Evolutionary conservation across 805 yeast species (phyloP).

Genomic region (Candida sphagnicola): DNA sequence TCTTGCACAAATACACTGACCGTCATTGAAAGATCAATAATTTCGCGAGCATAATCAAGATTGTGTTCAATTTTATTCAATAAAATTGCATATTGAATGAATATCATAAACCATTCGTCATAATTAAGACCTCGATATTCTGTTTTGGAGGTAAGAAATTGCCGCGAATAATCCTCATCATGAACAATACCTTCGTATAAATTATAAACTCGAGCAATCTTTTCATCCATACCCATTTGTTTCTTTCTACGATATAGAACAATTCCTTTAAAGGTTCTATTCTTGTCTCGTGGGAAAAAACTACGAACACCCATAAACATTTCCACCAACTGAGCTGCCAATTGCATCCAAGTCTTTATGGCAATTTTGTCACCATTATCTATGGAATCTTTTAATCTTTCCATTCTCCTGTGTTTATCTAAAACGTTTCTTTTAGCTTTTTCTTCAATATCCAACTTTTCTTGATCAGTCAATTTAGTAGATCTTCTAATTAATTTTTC

Average conservation of each 20-base stretch:
- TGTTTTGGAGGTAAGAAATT: slow-evolving; percentile 44
- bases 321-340: slow-evolving; percentile 79
- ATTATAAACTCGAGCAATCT: slow-evolving; percentile 62
- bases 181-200: slow-evolving; percentile 54
- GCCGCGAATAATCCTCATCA: slow-evolving; percentile 23
- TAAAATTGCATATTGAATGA: slow-evolving; percentile 72
- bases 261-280: slow-evolving; percentile 65
- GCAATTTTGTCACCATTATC: slow-evolving; percentile 50
- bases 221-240: slow-evolving; percentile 66
- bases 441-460: slow-evolving; percentile 52
- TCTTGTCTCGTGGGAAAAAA: slow-evolving; percentile 75
- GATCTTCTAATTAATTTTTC: slow-evolving; percentile 10
- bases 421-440: slow-evolving; percentile 54
- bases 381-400: slow-evolving; percentile 41
- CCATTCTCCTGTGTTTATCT: slow-evolving; percentile 52
- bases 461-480: slow-evolving; percentile 35
- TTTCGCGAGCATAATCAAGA: slow-evolving; percentile 42
- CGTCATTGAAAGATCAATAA: slow-evolving; percentile 69
- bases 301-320: slow-evolving; percentile 72
- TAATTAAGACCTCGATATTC: slow-evolving; percentile 74
- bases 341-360: slow-evolving; percentile 73
- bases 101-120: slow-evolving; percentile 80
- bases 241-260: slow-evolving; percentile 58
- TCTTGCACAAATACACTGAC: slow-evolving; percentile 77
- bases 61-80: slow-evolving; percentile 67